Evolutionary conservation across 1,139 yeast genomes (phyloP), one percentile per base, ranked within the genome.

Genomic region (Lodderomyces beijingensis): DNA sequence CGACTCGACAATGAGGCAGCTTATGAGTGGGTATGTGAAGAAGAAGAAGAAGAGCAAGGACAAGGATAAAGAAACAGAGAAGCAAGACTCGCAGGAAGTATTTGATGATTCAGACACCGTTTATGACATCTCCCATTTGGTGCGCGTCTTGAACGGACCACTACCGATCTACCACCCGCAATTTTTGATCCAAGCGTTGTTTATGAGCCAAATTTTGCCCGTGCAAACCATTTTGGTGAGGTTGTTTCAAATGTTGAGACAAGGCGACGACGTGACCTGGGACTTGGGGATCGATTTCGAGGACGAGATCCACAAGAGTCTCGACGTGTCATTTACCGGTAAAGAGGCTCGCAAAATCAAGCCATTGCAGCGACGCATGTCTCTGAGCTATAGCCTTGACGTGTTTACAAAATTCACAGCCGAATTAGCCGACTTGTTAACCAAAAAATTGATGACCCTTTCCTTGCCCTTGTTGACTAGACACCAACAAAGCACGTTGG

Each of bases 131-230:
- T 54, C 59, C 19, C 74, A 85, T 46, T 65, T 88, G 36, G 85
- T 84, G 28, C 64, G 86, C 12, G 79, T 87, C 2, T 59, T 91
- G 34, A 88, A 88, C 57, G 96, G 96, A 18, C 93, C 95, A 0
- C 56, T 91, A 22, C 96, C 97, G 0, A 61, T 88, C 1, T 91
- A 85, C 48, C 97, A 91, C 50, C 98, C 98, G 0, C 96, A 88
- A 53, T 72, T 87, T 39, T 59, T 91, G 27, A 81, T 88, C 32
- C 96, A 89, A 51, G 65, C 82, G 3, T 55, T 89, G 12, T 80
- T 82, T 47, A 74, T 77, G 46, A 81, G 79, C 22, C 79, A 82
- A 44, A 45, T 72, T 8, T 58, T 61, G 4, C 51, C 79, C 4
- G 93, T 79, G 1, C 70, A 77, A 40, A 70, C 65, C 25, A 67